phyloP scores from a whole-genome alignment of 768 basidiomycete genomes.

The Tylopilus rubrobrunneus region DNA sequence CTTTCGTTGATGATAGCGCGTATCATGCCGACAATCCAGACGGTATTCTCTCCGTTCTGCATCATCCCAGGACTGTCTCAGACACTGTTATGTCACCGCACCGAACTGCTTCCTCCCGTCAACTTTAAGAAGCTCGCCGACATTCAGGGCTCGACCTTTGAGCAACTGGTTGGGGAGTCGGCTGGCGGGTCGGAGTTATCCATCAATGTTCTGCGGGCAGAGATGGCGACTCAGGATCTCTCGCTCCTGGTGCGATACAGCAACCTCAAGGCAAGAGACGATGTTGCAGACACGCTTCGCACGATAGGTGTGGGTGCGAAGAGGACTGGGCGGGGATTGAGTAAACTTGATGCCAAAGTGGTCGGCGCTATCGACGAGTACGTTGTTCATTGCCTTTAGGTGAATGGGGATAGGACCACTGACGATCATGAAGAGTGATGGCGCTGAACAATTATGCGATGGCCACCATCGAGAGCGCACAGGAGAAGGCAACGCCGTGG shows the following conservation, averaged over 20 bases:
- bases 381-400: constrained; percentile 17
- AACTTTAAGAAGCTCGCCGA: constrained; percentile 62
- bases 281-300: constrained; percentile 46
- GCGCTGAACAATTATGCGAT: constrained; percentile 73
- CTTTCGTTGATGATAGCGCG: constrained; percentile 42
- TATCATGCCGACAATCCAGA: constrained; percentile 42
- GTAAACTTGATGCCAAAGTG: constrained; percentile 62
- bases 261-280: constrained; percentile 56
- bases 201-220: constrained; percentile 68
- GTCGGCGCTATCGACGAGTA: constrained; percentile 72
- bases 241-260: constrained; percentile 60
- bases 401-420: neutral
- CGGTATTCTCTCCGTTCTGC: constrained; percentile 56
- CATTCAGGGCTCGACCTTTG: constrained; percentile 59
- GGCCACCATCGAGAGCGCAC: constrained; percentile 44
- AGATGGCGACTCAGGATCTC: constrained; percentile 73
- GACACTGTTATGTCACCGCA: constrained; percentile 39
- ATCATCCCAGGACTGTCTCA: constrained; percentile 55
- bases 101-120: constrained; percentile 31
- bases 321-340: constrained; percentile 54
- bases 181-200: constrained; percentile 57
- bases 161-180: constrained; percentile 56
- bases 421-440: constrained; percentile 47
- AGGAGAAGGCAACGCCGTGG: constrained; percentile 24
- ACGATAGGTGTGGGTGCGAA: constrained; percentile 62